Conservation (phyloP, 495 filamentous ascomycete genomes). For the Xylona heveae region DNA sequence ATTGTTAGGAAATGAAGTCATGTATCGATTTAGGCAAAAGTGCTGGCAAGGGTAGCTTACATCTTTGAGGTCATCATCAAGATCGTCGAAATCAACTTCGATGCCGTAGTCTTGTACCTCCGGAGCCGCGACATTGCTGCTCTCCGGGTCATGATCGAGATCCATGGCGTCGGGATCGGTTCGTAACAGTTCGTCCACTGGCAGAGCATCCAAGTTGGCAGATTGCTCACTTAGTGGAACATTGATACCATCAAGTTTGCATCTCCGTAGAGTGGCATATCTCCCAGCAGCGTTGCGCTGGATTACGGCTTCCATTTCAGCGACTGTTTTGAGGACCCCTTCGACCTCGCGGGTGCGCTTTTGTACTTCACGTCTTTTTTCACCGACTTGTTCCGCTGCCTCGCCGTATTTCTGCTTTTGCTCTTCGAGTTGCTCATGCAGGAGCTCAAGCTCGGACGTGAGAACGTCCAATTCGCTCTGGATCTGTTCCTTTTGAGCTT, state of each 20-base stretch:
- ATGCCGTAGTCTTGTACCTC: conserved; percentile 78
- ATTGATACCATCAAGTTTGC: conserved; percentile 82
- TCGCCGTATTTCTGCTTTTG: conserved; percentile 41
- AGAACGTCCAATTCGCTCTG: conserved; percentile 51
- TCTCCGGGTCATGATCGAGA: conserved; percentile 38
- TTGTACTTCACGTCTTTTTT: conserved; percentile 64
- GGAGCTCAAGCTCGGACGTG: conserved; percentile 51
- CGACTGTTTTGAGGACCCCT: conserved; percentile 50
- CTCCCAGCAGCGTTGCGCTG: conserved; percentile 65
- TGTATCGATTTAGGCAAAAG: background rate
- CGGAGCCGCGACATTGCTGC: conserved; percentile 17
- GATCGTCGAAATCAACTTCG: conserved; percentile 65
- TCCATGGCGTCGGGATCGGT: conserved; percentile 66
- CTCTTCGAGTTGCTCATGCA: conserved; percentile 48
- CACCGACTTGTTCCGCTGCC: conserved; percentile 53
- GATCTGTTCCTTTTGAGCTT: conserved; percentile 49
- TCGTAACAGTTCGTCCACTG: conserved; percentile 58
- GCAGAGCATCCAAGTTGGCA: conserved; percentile 55
- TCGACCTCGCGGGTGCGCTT: conserved; percentile 71
- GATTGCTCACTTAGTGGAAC: conserved; percentile 61
- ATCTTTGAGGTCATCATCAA: conserved; percentile 70
- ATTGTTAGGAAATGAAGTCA: conserved; percentile 11
- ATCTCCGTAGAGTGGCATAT: conserved; percentile 66
- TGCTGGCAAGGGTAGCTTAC: conserved; percentile 22
- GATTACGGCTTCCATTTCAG: conserved; percentile 56